Evolutionary conservation across 2,329 filamentous ascomycete species (phyloP), one percentile per base, ranked within the genome.

Genomic region (Neopestalotiopsis clavispora): DNA sequence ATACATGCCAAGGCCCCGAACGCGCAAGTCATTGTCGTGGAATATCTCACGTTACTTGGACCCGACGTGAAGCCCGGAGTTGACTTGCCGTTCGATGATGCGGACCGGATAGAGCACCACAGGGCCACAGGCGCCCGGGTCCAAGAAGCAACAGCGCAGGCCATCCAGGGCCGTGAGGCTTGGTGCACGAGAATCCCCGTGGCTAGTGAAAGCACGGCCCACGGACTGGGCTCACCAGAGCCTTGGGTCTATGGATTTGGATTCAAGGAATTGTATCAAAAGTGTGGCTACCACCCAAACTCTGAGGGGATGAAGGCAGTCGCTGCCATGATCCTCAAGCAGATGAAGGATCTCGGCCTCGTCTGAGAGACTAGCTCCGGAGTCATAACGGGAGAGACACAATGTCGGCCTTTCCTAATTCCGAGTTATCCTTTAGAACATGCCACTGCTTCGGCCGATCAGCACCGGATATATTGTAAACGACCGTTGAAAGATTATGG

Each of bases 21-120:
- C 70, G 69, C 84, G 76, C 32, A 78, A 75, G 71, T 85, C 78
- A 70, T 86, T 75, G 72, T 85, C 77, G 74, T 82, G 57, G 80
- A 81, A 69, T 78, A 79, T 64, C 73, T 79, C 69, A 75, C 76
- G 30, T 77, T 82, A 45, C 76, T 79, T 17, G 79, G 77, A 12
- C 64, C 70, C 13, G 71, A 78, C 65, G 72, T 72, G 40, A 70
- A 68, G 57, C 69, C 77, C 4, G 70, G 71, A 3, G 61, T 68
- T 34, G 72, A 78, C 68, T 76, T 77, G 58, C 71, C 73, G 56
- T 78, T 79, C 42, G 71, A 69, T 45, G 71, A 69, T 66, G 67
- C 69, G 52, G 75, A 75, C 14, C 72, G 74, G 49, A 69, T 76
- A 1, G 75, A 68, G 14, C 71, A 76, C 57, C 77, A 78, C 67